Evolutionary conservation across 2,329 filamentous ascomycete species (phyloP), one percentile per base, ranked within the genome.

Genomic region (Geoglossum cookeanum): DNA sequence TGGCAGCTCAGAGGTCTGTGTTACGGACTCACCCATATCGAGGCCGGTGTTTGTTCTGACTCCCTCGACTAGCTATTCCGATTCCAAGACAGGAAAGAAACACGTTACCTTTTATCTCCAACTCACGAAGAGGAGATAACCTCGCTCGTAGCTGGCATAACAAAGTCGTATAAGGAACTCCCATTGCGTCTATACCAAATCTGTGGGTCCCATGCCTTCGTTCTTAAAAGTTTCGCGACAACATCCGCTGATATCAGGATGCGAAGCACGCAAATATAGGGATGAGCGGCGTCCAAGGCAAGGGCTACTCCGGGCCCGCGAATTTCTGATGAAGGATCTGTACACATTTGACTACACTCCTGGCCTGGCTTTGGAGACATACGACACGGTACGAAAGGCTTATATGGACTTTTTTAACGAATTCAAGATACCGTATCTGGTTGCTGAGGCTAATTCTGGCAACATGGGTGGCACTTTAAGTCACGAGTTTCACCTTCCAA

Each of bases 61-160:
- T 33, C n/a, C n/a, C 4, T 32, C 7, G 5, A 58, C 60, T 64
- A 92, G 83, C 77, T 96, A 22, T 91, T 96, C 63, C 80, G 79
- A 47, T 79, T 97, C 52, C 71, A 77, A 49, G 92, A 97, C 68
- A 80, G 92, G 58, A 92, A 85, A 68, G 79, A 85, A 5, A 74
- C 78, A 0, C 75, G 78, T 3, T 87, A 87, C 60, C 75, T 98
- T 33, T 77, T 98, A 3, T 84, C 89, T 0, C 92, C 92, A 0
- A 98, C 92, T 0, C 92, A 98, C 60, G 92, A 98, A 66, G 92
- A 98, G 68, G 92, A 98, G 67, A 92, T 98, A 63, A 98, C 92
- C 0, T 73, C 77, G 0, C 73, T 98, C 1, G 86, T 96, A 1
- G 79, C 81, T 3, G 78, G 77, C 58, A 78, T 83, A 15, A 74